Evolutionary conservation across 2,329 filamentous ascomycete species (phyloP), one percentile per base, ranked within the genome.

Genomic region (Sordariomycetes sp.): DNA sequence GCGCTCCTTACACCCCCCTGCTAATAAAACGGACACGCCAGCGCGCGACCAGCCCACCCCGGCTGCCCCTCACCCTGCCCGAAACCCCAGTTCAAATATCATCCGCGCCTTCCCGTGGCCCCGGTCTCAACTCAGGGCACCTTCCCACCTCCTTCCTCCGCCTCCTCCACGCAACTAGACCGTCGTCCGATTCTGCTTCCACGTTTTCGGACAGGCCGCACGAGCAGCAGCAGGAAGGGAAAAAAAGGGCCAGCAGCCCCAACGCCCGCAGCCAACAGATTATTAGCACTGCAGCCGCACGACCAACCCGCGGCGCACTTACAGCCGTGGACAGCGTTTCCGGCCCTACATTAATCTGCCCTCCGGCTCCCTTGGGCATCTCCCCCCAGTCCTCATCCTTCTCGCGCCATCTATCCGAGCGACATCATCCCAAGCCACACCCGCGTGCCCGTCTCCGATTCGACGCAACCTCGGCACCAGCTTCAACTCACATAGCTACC

Each of bases 1-100:
- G 24, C 32, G 39, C 55, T 51, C 55, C 51, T 53, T 32, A 32
- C 50, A n/a, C 20, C 20, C 55, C 55, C 55, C 50, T 51, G 55
- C 20, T 57, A 57, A 57, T 57, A 57, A 57, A 57, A 57, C 51
- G 48, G 55, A 57, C 45, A 17, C 28, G 10, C 36, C 36, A 39
- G 36, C 36, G 36, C 36, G 36, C 36, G 3, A 39, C 12, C 36
- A 39, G 36, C 36, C 45, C 45, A 50, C 8, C 20, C 7, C 22
- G 20, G 24, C 7, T 50, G 45, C 45, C 45, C 45, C 45, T 50
- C 45, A 50, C 45, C 45, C 45, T 50, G 17, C 45, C n/a, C 22
- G 12, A 50, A 22, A 20, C n/a, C 45, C 45, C 45, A 24, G 10
- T 50, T 50, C 45, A 50, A 50, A 50, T 50, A 50, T 50, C 45